Evolutionary conservation across 2,329 filamentous ascomycete species (phyloP).

Genomic region (Neonectria magnoliae): DNA sequence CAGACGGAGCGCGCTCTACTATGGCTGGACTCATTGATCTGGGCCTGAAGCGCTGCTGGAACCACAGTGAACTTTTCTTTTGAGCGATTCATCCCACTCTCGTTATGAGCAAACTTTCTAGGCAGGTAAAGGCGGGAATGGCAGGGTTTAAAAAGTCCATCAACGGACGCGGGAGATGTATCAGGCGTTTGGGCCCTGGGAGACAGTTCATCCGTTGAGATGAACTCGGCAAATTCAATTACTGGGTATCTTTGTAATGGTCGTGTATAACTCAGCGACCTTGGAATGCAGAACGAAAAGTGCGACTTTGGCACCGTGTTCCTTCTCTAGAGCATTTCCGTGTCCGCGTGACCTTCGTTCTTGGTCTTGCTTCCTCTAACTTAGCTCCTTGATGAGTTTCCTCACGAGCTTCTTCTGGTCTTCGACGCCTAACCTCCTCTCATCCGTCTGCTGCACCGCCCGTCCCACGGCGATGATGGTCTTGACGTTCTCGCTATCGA

Average conservation of each 20-base stretch:
- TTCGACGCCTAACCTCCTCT: slow-evolving; percentile 68
- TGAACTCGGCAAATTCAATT: slow-evolving; percentile 34
- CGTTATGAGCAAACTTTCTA: slow-evolving; percentile 29
- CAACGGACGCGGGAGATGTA: slow-evolving; percentile 24
- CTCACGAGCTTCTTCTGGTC: slow-evolving; percentile 77
- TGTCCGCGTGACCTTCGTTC: neutral
- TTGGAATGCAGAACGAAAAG: slow-evolving; percentile 32
- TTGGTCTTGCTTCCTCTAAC: slow-evolving; percentile 45
- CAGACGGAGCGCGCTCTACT: neutral
- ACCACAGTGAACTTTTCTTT: slow-evolving; percentile 21
- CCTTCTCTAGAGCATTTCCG: slow-evolving; percentile 7
- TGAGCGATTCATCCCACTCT: slow-evolving; percentile 35
- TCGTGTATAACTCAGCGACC: slow-evolving; percentile 33
- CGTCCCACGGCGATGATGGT: slow-evolving; percentile 81
- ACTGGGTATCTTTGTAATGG: slow-evolving; percentile 40
- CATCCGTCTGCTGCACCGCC: slow-evolving; percentile 82
- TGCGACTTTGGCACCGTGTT: slow-evolving; percentile 28
- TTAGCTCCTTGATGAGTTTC: slow-evolving; percentile 69
- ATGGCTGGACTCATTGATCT: neutral
- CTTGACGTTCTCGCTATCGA: slow-evolving; percentile 79
- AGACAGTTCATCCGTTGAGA: slow-evolving; percentile 30
- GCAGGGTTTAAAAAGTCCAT: slow-evolving; percentile 28
- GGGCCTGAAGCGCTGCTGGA: neutral
- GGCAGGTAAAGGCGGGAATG: slow-evolving; percentile 33
- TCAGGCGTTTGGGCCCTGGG: slow-evolving; percentile 35